These are phyloP conservation scores for Chalciporus chontae DNA, from an alignment of 768 basidiomycete genomes.

Conservation along the genomic window DNA sequence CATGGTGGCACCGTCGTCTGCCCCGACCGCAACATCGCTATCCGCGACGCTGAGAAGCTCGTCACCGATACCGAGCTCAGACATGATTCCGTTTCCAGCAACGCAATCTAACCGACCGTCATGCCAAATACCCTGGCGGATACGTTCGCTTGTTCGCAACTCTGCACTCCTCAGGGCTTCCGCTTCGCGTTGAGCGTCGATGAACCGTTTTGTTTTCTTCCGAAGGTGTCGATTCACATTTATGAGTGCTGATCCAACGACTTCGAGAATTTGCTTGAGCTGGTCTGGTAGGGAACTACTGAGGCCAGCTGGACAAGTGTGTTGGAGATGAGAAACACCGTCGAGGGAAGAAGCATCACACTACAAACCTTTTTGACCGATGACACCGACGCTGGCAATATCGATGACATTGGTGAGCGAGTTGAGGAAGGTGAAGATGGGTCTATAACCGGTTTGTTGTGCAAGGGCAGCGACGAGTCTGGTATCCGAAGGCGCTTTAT, in stretches of 20 bases:
- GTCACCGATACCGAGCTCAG: slow-evolving; percentile 80
- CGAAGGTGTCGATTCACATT: slow-evolving; percentile 54
- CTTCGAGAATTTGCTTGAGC: slow-evolving; percentile 77
- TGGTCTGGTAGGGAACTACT: slow-evolving; percentile 77
- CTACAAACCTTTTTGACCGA: slow-evolving; percentile 82
- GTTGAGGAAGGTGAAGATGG: slow-evolving; percentile 81
- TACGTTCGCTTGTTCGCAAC: slow-evolving; percentile 39
- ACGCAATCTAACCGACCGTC: slow-evolving; percentile 84
- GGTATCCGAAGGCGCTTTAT: slow-evolving; percentile 64
- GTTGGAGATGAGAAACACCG: background rate
- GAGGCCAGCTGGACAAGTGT: slow-evolving; percentile 61
- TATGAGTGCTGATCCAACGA: slow-evolving; percentile 70
- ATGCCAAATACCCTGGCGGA: slow-evolving; percentile 71
- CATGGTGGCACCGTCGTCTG: slow-evolving; percentile 4
- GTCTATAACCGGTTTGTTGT: slow-evolving; percentile 83
- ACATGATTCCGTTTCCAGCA: slow-evolving; percentile 83
- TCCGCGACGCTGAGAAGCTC: slow-evolving; percentile 49
- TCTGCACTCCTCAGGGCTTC: slow-evolving; percentile 37
- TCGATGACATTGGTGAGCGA: slow-evolving; percentile 83
- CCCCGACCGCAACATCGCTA: slow-evolving; percentile 16
- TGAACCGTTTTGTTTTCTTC: slow-evolving; percentile 37
- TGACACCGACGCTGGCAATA: slow-evolving; percentile 89
- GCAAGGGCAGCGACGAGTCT: slow-evolving; percentile 69
- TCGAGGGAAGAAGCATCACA: slow-evolving; percentile 2
- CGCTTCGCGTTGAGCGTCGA: slow-evolving; percentile 36